These are phyloP conservation scores for Claviceps purpurea DNA, from an alignment of 2,329 filamentous ascomycete species.

Conservation along the genomic window DNA sequence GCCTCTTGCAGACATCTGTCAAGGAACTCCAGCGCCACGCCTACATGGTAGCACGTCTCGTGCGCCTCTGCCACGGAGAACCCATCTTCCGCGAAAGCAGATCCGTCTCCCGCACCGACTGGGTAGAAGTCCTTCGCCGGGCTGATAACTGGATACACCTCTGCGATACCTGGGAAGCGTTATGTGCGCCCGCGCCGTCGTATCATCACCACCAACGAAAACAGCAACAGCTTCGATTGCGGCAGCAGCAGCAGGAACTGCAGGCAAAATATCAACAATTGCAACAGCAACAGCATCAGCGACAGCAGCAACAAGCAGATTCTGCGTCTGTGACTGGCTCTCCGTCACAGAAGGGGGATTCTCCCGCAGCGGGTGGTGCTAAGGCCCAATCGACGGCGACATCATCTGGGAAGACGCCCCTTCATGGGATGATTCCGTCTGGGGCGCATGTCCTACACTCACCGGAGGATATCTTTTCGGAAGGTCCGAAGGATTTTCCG, in stretches of 20 bases:
- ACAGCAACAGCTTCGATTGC: neutral
- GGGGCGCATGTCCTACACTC: neutral
- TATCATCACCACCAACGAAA: neutral
- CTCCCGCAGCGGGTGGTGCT: slow-evolving; percentile 21
- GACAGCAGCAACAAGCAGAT: neutral
- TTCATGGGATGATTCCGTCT: too few relatives aligned
- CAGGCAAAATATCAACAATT: neutral
- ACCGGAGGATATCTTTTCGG: slow-evolving; percentile 11
- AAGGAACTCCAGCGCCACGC: slow-evolving; percentile 70
- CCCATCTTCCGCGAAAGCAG: slow-evolving; percentile 65
- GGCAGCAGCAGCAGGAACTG: neutral
- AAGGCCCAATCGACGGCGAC: slow-evolving; percentile 1
- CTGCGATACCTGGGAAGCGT: slow-evolving; percentile 50
- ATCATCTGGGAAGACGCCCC: neutral
- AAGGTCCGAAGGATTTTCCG: slow-evolving; percentile 50
- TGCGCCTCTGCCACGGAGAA: slow-evolving; percentile 63
- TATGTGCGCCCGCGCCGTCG: slow-evolving; percentile 40
- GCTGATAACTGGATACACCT: slow-evolving; percentile 56
- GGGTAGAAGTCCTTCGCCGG: slow-evolving; percentile 60
- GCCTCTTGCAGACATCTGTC: slow-evolving; percentile 63
- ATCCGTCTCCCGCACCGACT: slow-evolving; percentile 62
- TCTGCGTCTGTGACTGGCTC: neutral
- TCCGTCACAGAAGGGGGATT: neutral
- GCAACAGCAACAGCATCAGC: neutral
- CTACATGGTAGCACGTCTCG: slow-evolving; percentile 65